Conservation (phyloP, 441 rosid species). For the Aleurites moluccanus region DNA sequence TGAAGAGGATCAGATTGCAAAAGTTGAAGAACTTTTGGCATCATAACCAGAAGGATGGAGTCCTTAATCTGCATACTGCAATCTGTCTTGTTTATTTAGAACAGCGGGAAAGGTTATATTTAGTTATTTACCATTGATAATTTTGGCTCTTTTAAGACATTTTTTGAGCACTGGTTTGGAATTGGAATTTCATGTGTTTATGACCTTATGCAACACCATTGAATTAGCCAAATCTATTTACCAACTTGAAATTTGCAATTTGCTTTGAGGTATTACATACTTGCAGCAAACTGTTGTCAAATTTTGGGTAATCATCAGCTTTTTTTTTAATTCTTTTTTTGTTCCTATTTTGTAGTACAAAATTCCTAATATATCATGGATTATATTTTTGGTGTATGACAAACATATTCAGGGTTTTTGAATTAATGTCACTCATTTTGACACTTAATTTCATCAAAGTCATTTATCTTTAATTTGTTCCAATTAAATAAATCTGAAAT, state of each 20-base stretch:
- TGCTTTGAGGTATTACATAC: neutral
- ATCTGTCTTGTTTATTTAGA: neutral
- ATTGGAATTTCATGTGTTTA: neutral
- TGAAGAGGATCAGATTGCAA: constrained; percentile 91
- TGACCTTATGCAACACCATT: neutral
- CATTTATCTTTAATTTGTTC: too few species aligned
- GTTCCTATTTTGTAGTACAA: too few species aligned
- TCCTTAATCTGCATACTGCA: neutral
- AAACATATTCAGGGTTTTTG: too few species aligned
- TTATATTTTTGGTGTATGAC: too few species aligned
- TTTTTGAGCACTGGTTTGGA: neutral
- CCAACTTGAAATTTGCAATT: neutral
- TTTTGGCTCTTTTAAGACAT: neutral
- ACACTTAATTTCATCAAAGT: too few species aligned
- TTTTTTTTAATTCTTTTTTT: too few species aligned
- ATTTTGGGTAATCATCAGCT: neutral
- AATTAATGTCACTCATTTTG: too few species aligned
- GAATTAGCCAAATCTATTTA: neutral
- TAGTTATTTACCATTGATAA: neutral
- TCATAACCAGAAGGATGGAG: constrained; percentile 33
- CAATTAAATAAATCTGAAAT: too few species aligned
- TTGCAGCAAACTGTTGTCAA: neutral
- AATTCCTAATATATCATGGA: too few species aligned
- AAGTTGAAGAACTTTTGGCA: constrained; percentile 79
- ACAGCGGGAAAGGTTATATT: neutral